Evolutionary conservation across 371 early-diverging fungal genomes (phyloP).

Genomic region (Circinella minor): DNA sequence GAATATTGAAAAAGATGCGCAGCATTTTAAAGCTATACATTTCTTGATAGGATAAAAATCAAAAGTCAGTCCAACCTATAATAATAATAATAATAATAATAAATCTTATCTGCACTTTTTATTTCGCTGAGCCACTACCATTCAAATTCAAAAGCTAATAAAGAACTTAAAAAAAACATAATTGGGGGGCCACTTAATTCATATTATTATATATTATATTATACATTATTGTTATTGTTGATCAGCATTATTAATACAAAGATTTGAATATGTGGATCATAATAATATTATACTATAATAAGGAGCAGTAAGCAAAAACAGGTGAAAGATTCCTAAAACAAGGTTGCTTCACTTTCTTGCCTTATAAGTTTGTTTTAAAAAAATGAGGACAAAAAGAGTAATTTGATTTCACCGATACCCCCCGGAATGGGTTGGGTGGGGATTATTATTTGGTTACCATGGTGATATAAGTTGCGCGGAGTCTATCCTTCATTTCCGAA

Average conservation of each 20-base stretch:
- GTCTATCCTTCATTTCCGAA: constrained; percentile 13
- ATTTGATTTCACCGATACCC: not conserved
- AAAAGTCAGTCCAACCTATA: not conserved
- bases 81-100: not conserved
- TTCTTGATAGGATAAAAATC: not conserved
- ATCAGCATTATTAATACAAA: too few relatives aligned
- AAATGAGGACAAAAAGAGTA: not conserved
- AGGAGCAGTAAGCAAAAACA: not conserved
- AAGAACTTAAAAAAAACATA: too few relatives aligned
- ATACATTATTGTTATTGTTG: too few relatives aligned
- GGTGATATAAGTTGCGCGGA: constrained; percentile 1
- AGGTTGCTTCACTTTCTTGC: not conserved
- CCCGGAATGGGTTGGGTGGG: not conserved
- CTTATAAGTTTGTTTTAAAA: constrained; percentile 2
- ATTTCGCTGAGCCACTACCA: constrained; percentile 4
- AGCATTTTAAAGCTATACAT: too few relatives aligned
- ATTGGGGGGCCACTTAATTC: not conserved
- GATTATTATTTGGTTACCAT: too few relatives aligned
- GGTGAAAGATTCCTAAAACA: not conserved
- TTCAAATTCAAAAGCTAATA: not conserved
- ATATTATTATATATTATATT: too few relatives aligned
- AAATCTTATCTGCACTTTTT: not conserved
- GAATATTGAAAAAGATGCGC: not conserved
- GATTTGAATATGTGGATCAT: too few relatives aligned
- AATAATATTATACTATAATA: too few relatives aligned